phyloP scores from a whole-genome alignment of 108 stramenopile species.

The Conticribra weissflogii region DNA sequence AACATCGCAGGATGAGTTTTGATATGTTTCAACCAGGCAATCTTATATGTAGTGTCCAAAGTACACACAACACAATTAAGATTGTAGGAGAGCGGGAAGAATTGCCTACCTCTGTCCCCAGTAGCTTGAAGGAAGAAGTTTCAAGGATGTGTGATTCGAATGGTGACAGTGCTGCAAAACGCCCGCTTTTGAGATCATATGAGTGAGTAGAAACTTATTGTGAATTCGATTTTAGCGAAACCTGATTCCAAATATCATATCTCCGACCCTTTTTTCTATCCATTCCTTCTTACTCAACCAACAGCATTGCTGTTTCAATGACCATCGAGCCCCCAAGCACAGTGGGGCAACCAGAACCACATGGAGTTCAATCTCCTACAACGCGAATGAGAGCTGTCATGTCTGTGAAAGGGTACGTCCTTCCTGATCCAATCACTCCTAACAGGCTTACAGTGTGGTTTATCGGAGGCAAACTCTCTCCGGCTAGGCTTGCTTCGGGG shows the following conservation, averaged over 20 bases:
- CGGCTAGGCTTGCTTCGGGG: conserved; percentile 29
- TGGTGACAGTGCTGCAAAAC: conserved; percentile 39
- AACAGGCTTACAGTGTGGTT: conserved; percentile 77
- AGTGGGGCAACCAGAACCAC: conserved; percentile 60
- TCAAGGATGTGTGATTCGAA: conserved; percentile 34
- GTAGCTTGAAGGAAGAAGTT: conserved; percentile 72
- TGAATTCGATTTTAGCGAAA: background rate
- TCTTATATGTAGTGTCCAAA: conserved; percentile 74
- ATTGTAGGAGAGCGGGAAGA: conserved; percentile 51
- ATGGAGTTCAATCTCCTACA: conserved; percentile 38
- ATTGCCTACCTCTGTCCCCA: conserved; percentile 54
- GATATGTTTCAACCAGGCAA: conserved; percentile 83
- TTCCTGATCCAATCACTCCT: conserved; percentile 67
- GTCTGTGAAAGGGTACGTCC: conserved; percentile 78
- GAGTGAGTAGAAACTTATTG: conserved; percentile 46
- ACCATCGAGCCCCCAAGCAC: conserved; percentile 66
- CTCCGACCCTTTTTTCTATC: background rate
- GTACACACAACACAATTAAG: conserved; percentile 67
- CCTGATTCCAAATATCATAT: background rate
- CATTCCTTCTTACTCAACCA: background rate
- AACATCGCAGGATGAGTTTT: conserved; percentile 63
- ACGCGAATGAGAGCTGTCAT: conserved; percentile 71
- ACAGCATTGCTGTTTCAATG: conserved; percentile 70
- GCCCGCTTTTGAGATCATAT: conserved; percentile 54
- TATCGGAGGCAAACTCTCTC: conserved; percentile 67